A percentile compares a stretch with the other conserved stretches of the same genome.
These are phyloP conservation scores for Rhododendron molle DNA, from an alignment of 148 eudicot genomes.

Conservation along the genomic window DNA sequence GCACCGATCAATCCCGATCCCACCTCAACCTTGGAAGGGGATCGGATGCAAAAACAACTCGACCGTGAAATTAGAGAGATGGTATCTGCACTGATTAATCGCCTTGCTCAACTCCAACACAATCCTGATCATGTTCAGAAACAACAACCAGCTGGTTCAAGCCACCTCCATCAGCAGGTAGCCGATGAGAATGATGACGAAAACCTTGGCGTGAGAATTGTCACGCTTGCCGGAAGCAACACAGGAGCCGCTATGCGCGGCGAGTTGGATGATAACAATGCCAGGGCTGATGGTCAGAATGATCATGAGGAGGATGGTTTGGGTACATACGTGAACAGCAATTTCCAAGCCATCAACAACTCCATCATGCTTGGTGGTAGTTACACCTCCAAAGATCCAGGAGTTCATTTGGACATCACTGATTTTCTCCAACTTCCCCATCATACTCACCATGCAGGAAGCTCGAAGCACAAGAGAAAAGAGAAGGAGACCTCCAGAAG, in stretches of 20 bases:
- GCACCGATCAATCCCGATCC: slow-evolving; percentile 4
- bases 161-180: slow-evolving; percentile 15
- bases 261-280: slow-evolving; percentile 26
- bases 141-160: slow-evolving; percentile 18
- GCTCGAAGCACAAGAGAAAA: slow-evolving; percentile 17
- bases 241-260: slow-evolving; percentile 73
- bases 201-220: slow-evolving; percentile 45
- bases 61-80: slow-evolving; percentile 55
- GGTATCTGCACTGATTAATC: slow-evolving; percentile 46
- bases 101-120: slow-evolving; percentile 37
- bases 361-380: slow-evolving; percentile 72
- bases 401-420: slow-evolving; percentile 67
- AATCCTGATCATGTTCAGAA: slow-evolving; percentile 24
- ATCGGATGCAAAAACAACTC: slow-evolving; percentile 21
- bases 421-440: slow-evolving; percentile 3
- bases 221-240: slow-evolving; percentile 77
- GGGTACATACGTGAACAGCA: slow-evolving; percentile 70
- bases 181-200: slow-evolving; percentile 29
- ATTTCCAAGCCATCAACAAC: slow-evolving; percentile 76
- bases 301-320: slow-evolving; percentile 22
- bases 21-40: slow-evolving; percentile 19
- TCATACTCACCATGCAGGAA: background rate
- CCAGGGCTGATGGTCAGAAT: background rate
- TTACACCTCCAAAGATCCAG: slow-evolving; percentile 71
- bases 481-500: slow-evolving; percentile 26